Evolutionary conservation across 2,329 filamentous ascomycete species (phyloP).

Genomic region (Onygena corvina): DNA sequence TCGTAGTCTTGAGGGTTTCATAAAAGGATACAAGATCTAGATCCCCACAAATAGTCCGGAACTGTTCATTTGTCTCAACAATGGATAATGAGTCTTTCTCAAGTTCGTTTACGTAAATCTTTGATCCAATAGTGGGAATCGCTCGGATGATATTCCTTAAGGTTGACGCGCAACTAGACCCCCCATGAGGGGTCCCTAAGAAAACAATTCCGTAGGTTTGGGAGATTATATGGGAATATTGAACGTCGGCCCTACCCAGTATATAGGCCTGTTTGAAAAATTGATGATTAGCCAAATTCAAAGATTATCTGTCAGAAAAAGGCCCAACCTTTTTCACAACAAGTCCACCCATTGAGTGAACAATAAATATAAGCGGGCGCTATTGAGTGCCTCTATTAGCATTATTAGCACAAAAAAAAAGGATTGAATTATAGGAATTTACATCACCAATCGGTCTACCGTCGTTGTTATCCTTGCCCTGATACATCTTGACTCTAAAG

Average conservation of each 20-base stretch:
- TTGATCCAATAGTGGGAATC: conserved; percentile 20
- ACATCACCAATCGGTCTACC: not conserved
- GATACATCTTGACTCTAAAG: conserved; percentile 5
- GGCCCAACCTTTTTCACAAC: conserved; percentile 19
- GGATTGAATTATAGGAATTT: too few relatives aligned
- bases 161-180: conserved; percentile 15
- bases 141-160: conserved; percentile 23
- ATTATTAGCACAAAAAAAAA: too few relatives aligned
- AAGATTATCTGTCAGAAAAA: not conserved
- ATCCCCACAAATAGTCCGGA: conserved; percentile 28
- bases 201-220: conserved; percentile 15
- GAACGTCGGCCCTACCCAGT: conserved; percentile 12
- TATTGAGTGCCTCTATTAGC: not conserved
- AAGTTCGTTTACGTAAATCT: conserved; percentile 32
- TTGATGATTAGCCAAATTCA: not conserved
- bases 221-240: conserved; percentile 9
- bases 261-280: conserved; percentile 13
- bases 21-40: conserved; percentile 36
- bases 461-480: not conserved
- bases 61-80: conserved; percentile 34
- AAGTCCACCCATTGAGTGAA: conserved; percentile 38
- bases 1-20: conserved; percentile 27
- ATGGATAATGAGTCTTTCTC: conserved; percentile 25
- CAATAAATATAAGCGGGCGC: conserved; percentile 32
- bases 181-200: conserved; percentile 21